phyloP scores from a whole-genome alignment of 768 basidiomycete species.

The Mycena sanguinolenta region DNA sequence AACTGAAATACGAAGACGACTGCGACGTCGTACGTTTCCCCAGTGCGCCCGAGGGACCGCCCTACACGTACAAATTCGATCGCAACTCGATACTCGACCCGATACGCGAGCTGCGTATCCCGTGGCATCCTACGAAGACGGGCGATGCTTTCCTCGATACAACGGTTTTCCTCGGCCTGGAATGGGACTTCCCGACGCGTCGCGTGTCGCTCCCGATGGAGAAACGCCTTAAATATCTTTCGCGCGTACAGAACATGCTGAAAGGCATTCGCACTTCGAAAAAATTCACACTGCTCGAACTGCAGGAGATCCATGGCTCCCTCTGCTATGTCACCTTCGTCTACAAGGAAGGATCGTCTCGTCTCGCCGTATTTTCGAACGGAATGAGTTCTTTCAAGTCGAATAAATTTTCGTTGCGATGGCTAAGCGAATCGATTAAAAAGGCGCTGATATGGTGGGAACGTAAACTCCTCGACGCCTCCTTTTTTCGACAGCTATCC shows the following conservation, averaged over 20 bases:
- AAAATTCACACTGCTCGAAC: not conserved
- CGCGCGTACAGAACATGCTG: conserved; percentile 1
- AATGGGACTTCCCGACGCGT: conserved; percentile 43
- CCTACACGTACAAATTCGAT: conserved; percentile 32
- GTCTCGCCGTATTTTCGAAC: conserved; percentile 7
- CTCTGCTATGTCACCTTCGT: conserved; percentile 9
- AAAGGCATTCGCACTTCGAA: not conserved
- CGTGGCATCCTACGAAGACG: conserved; percentile 43
- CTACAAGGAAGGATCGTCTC: not conserved
- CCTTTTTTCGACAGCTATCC: not conserved
- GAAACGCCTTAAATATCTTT: conserved; percentile 43
- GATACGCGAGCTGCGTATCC: conserved; percentile 30
- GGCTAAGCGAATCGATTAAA: not conserved
- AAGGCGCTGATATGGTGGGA: not conserved
- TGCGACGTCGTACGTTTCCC: not conserved
- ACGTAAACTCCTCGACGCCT: not conserved
- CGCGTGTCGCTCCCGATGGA: conserved; percentile 42
- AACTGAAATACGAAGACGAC: conserved; percentile 37
- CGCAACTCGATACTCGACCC: conserved; percentile 10
- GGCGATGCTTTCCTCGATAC: conserved; percentile 34
- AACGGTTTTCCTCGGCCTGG: conserved; percentile 45
- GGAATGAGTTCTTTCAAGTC: not conserved
- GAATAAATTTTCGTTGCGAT: not conserved
- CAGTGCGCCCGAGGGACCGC: not conserved
- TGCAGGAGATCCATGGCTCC: conserved; percentile 15